phyloP scores from a whole-genome alignment of 2,329 filamentous ascomycete species.

The Neospermospora avenae region DNA sequence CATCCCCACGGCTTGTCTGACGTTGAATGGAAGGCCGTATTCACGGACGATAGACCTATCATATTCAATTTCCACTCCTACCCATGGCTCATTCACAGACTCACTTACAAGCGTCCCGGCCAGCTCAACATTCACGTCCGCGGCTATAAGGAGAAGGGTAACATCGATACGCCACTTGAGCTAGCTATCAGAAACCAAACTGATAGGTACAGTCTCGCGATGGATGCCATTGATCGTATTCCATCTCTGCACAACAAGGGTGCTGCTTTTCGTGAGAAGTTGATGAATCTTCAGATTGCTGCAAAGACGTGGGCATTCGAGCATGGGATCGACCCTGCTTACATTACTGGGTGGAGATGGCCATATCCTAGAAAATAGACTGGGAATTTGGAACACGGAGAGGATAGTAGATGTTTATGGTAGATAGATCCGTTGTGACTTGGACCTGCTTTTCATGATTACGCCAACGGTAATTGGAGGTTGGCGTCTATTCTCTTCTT shows the following conservation, averaged over 20 bases:
- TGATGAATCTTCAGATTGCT: slow-evolving; percentile 62
- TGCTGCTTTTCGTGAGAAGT: slow-evolving; percentile 56
- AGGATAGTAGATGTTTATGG: neutral
- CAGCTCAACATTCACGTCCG: slow-evolving; percentile 68
- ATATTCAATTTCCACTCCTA: slow-evolving; percentile 87
- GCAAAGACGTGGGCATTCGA: slow-evolving; percentile 65
- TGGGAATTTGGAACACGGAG: neutral
- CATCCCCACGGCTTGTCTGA: slow-evolving; percentile 72
- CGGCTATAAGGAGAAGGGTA: slow-evolving; percentile 80
- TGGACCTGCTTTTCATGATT: neutral
- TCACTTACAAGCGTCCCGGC: slow-evolving; percentile 73
- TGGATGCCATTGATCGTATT: slow-evolving; percentile 71
- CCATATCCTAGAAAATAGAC: slow-evolving; percentile 22
- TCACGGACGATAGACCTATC: slow-evolving; percentile 68
- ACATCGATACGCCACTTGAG: slow-evolving; percentile 78
- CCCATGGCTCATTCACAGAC: slow-evolving; percentile 73
- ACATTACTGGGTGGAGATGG: slow-evolving; percentile 32
- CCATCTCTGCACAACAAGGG: slow-evolving; percentile 60
- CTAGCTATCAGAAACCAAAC: slow-evolving; percentile 75
- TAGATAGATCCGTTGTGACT: neutral
- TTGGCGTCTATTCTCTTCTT: neutral
- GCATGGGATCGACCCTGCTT: slow-evolving; percentile 61
- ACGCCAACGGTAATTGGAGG: neutral
- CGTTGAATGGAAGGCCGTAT: slow-evolving; percentile 63
- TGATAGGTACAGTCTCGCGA: slow-evolving; percentile 73